These are phyloP conservation scores for Allomyces arbusculus DNA, from an alignment of 192 early-diverging fungal genomes.

Conservation along the genomic window DNA sequence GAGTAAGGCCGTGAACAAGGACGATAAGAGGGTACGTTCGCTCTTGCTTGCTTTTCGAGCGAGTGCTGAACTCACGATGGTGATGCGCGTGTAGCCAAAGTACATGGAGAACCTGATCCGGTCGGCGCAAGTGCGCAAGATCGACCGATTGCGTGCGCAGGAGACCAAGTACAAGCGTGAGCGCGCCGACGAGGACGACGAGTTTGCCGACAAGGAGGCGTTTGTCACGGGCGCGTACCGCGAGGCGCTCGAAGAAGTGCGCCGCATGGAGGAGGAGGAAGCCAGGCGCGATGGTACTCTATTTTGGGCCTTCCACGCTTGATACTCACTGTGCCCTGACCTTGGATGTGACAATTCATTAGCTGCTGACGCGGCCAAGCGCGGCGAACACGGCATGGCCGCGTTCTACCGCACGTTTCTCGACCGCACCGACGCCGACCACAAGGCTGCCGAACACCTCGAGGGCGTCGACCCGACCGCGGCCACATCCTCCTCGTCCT, in stretches of 20 bases:
- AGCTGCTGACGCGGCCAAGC: conserved; percentile 14
- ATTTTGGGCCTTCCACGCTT: too few species aligned
- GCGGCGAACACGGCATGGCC: conserved; percentile 33
- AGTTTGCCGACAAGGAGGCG: conserved; percentile 54
- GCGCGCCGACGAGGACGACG: conserved; percentile 44
- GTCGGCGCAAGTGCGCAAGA: conserved; percentile 43
- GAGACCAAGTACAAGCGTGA: conserved; percentile 48
- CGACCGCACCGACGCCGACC: conserved; percentile 21
- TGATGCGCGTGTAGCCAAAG: conserved; percentile 23
- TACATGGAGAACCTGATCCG: conserved; percentile 42
- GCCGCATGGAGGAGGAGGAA: conserved; percentile 35
- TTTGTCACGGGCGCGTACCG: conserved; percentile 60
- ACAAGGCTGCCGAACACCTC: conserved; percentile 4
- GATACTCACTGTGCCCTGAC: too few species aligned
- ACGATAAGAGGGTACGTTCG: background rate
- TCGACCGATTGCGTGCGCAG: conserved; percentile 43
- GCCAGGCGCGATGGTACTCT: background rate
- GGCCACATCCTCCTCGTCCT: conserved; percentile 1
- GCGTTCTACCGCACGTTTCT: conserved; percentile 6
- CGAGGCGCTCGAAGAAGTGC: conserved; percentile 37
- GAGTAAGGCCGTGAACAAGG: conserved; percentile 16
- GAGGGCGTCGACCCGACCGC: conserved; percentile 5
- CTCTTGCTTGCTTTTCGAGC: too few species aligned
- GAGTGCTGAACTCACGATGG: conserved; percentile 12
- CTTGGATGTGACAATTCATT: too few species aligned